Base-by-base conservation (phyloP, 2,329 filamentous ascomycete genomes). In the Fusarium clavum region DNA sequence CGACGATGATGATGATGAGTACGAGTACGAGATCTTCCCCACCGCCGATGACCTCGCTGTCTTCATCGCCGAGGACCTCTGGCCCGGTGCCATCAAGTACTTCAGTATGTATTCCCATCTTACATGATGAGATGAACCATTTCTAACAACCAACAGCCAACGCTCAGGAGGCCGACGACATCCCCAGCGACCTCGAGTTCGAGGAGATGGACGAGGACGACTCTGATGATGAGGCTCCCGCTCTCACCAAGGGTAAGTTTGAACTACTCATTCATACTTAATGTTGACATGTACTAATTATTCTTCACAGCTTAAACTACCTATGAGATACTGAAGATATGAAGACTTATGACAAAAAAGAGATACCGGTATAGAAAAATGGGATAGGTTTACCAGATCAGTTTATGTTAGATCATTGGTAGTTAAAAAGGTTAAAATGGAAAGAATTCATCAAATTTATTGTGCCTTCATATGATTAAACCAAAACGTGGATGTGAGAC, bases 1-100 rank as follows among this genome's bases (percentile, higher is more conserved):
- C 0, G 87, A 90, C 0, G 87, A 90, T 0, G 84, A 87, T 3
- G 85, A 88, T 30, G 88, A 91, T 69, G 87, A 91, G 72, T 87
- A 90, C 66, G 89, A 90, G 57, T 86, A 91, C 49, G 95, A 98
- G 81, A 91, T 97, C 73, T 97, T 96, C 85, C 91, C 92, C n/a
- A 89, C 90, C 45, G 95, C 93, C 24, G 94, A 97, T 73, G 92
- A 94, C 67, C 81, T 98, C 49, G 94, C 94, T 41, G 86, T 94
- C 68, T 86, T 90, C 64, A 85, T 98, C 73, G 89, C 92, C 11
- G 94, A 98, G 78, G 95, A 98, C 73, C 83, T 98, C 55, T 98
- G 92, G 91, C 92, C 93, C 49, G 89, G 90, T 69, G 95, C 94
- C 61, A 91, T 97, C 79, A 93, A 92, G 80, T 97, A 96, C 83